phyloP scores from a whole-genome alignment of 176 grass and related monocot species.

The Phoenix dactylifera region DNA sequence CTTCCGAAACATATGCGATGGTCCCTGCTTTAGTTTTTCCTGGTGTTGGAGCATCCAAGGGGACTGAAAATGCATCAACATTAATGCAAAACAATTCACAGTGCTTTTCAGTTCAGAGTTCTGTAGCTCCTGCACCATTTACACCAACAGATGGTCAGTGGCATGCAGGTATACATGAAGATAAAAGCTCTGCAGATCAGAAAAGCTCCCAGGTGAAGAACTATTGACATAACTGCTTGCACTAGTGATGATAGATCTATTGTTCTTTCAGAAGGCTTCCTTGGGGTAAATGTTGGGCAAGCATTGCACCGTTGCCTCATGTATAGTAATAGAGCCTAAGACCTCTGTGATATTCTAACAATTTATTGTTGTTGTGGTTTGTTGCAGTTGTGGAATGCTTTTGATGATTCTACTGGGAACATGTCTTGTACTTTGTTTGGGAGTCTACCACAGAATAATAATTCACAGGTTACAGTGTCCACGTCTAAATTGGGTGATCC shows the following conservation, averaged over 20 bases:
- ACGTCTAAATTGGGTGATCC: not conserved
- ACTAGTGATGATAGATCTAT: not conserved
- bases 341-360: too few species aligned
- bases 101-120: not conserved
- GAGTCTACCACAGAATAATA: not conserved
- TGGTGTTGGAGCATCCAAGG: constrained; percentile 26
- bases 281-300: too few species aligned
- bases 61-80: constrained; percentile 20
- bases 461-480: not conserved
- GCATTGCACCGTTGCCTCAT: too few species aligned
- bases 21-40: constrained; percentile 27
- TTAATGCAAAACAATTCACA: constrained; percentile 6
- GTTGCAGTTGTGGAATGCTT: constrained; percentile 10
- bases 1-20: constrained; percentile 28
- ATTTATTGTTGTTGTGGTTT: not conserved
- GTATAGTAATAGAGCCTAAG: too few species aligned
- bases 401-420: constrained; percentile 6
- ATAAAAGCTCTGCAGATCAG: constrained; percentile 6
- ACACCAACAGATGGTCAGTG: constrained; percentile 10
- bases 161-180: constrained; percentile 6
- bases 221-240: not conserved
- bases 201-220: constrained; percentile 21
- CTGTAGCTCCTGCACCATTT: constrained; percentile 4
- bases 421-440: not conserved
- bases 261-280: too few species aligned